Base-by-base conservation (phyloP, 768 basidiomycete species). In the Leccinum incarnatum region DNA sequence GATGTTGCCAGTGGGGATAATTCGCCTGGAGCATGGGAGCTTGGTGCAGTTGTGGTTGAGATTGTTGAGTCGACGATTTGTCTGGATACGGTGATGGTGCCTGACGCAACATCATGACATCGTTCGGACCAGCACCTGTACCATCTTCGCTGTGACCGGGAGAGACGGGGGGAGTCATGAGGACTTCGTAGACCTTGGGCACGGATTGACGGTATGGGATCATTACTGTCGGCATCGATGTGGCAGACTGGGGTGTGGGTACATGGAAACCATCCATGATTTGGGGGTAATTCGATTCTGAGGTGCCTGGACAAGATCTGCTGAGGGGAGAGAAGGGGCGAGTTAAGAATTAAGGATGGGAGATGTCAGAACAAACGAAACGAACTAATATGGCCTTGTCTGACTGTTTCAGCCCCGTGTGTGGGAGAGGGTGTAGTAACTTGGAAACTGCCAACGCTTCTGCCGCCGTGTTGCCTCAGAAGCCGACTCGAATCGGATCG, bases 121-220 rank as follows among this genome's bases (percentile, higher is more conserved):
- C 45, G 6, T 58, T 3, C 25, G 53, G 59, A 9, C 65, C 58
- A 51, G 70, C 55, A 36, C 65, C 64, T 45, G 67, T 57, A 7
- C 67, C 74, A 27, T 74, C 72, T 54, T 82, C 79, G 60, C 79
- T 83, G 52, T 77, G 79, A 25, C 75, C 74, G 2, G 85, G 87
- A 47, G 88, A 90, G 58, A 86, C 75, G 8, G 88, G 88, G 5
- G 88, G 88, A 1, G 88, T 89, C 64, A 89, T 81, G 23, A 84
- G 88, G n/a, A 81, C 82, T 57, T 84, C 80, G 48, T 77, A 72
- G 53, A 79, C 73, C 62, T 81, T 73, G 56, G 78, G 74, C 37
- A 74, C 74, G 46, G 81, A 77, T 59, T 80, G 74, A 30, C 72
- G 67, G 56, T 65, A 71, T 21, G 66, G 59, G 52, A 42, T 59